Percentiles rank a stretch among this genome's conserved stretches.
Conservation (phyloP, 2,329 filamentous ascomycete species). For the Albophoma yamanashiensis region DNA sequence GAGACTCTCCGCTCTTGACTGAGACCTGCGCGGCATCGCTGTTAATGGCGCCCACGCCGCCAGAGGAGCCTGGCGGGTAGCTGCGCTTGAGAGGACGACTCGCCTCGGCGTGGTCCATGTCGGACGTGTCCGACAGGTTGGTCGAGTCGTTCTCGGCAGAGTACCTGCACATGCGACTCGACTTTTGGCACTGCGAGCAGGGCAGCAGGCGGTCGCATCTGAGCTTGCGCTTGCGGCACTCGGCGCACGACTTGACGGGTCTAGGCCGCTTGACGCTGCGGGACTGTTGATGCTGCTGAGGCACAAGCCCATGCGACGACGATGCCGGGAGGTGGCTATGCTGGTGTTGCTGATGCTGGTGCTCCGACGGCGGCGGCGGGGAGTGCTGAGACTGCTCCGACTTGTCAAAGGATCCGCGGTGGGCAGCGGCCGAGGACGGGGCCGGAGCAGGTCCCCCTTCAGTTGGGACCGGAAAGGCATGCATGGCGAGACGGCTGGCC, state of each 20-base stretch:
- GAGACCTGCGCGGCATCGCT: constrained; percentile 14
- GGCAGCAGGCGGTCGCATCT: constrained; percentile 45
- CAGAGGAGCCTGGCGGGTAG: constrained; percentile 16
- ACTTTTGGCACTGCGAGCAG: constrained; percentile 48
- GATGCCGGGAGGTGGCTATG: constrained; percentile 4
- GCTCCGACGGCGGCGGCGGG: neutral
- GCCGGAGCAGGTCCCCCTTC: neutral
- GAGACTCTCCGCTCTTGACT: constrained; percentile 20
- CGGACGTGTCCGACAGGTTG: constrained; percentile 39
- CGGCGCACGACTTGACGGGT: constrained; percentile 45
- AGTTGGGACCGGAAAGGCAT: constrained; percentile 4
- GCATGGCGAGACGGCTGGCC: constrained; percentile 4
- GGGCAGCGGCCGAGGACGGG: constrained; percentile 1
- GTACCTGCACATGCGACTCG: constrained; percentile 42
- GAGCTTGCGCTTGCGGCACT: constrained; percentile 47
- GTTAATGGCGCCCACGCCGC: constrained; percentile 9
- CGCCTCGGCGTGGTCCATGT: constrained; percentile 22
- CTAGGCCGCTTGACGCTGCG: constrained; percentile 42
- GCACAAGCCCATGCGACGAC: constrained; percentile 6
- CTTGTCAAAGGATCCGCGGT: constrained; percentile 4
- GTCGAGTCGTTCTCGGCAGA: constrained; percentile 35
- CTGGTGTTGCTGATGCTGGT: constrained; percentile 2
- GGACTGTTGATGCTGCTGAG: constrained; percentile 19
- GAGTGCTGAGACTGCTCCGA: neutral
- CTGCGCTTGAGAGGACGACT: constrained; percentile 28